Evolutionary conservation across 371 early-diverging fungal species (phyloP).

Genomic region (Dichotomocladium elegans): DNA sequence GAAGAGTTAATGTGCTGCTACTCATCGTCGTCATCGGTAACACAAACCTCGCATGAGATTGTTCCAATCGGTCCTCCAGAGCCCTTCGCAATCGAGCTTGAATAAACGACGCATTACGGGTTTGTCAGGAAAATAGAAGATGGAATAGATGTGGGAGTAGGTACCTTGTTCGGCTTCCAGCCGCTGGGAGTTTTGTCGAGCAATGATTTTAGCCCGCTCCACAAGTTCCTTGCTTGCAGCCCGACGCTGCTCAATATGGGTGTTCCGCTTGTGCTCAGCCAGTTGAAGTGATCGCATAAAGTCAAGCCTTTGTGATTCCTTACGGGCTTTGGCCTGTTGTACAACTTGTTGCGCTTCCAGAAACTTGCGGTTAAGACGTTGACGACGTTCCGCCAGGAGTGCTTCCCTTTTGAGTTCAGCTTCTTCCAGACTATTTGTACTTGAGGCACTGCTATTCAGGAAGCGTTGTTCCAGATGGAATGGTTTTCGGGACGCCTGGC

Average conservation of each 20-base stretch:
- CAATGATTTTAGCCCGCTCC: conserved; percentile 38
- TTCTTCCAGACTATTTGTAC: conserved; percentile 10
- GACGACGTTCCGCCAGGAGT: conserved; percentile 24
- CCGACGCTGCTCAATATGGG: conserved; percentile 34
- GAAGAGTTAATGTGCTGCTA: conserved; percentile 3
- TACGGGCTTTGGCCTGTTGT: conserved; percentile 21
- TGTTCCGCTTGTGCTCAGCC: conserved; percentile 37
- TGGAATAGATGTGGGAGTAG: not conserved
- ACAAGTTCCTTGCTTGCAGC: conserved; percentile 32
- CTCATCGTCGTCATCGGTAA: no score
- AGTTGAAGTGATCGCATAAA: conserved; percentile 26
- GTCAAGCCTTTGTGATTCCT: conserved; percentile 17
- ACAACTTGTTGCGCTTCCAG: conserved; percentile 27
- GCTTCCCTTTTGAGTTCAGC: conserved; percentile 33
- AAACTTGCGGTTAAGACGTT: conserved; percentile 23
- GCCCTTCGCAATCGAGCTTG: conserved; percentile 12
- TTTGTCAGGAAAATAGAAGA: not conserved
- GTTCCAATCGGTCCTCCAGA: conserved; percentile 12
- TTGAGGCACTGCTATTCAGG: conserved; percentile 11
- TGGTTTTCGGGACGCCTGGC: conserved; percentile 27
- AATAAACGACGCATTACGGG: no score
- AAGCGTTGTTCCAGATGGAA: conserved; percentile 34
- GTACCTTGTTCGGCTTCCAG: conserved; percentile 23
- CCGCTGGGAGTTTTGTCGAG: conserved; percentile 23
- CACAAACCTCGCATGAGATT: conserved; percentile 22